A percentile compares a stretch with the other conserved stretches of the same genome.
Conservation (phyloP, 1,284 basidiomycete genomes). For the Psilocybe mexicana region DNA sequence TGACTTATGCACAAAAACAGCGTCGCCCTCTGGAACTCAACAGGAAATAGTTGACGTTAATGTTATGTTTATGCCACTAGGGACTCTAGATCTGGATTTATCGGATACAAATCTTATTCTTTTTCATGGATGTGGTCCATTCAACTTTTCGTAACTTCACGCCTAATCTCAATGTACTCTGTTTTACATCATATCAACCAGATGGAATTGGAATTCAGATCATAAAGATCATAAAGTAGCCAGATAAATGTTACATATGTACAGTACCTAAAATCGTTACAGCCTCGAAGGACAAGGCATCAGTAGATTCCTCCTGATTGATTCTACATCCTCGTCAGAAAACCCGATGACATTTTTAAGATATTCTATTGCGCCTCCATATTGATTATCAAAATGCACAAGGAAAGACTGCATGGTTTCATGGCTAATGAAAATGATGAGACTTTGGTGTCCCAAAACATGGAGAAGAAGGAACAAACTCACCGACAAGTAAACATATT, state of each 20-base stretch:
- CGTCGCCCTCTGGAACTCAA: slow-evolving; percentile 49
- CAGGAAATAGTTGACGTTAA: slow-evolving; percentile 35
- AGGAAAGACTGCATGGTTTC: slow-evolving; percentile 76
- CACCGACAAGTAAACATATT: slow-evolving; percentile 80
- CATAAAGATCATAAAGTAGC: background rate
- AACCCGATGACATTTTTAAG: slow-evolving; percentile 53
- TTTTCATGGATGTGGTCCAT: background rate
- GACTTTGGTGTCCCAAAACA: background rate
- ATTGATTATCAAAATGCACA: slow-evolving; percentile 55
- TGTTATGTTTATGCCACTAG: slow-evolving; percentile 11
- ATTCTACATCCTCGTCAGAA: slow-evolving; percentile 57
- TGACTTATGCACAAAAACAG: slow-evolving; percentile 47
- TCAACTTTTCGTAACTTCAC: too few relatives aligned
- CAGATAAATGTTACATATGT: background rate
- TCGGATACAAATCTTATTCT: background rate
- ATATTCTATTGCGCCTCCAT: slow-evolving; percentile 69
- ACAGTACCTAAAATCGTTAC: slow-evolving; percentile 3
- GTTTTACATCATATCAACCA: background rate
- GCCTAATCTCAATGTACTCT: background rate
- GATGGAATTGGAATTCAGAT: background rate
- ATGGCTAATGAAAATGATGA: slow-evolving; percentile 38
- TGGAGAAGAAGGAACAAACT: slow-evolving; percentile 12
- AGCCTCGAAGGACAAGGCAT: slow-evolving; percentile 28
- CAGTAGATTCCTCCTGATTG: slow-evolving; percentile 62
- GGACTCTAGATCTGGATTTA: slow-evolving; percentile 9